Conservation (phyloP, 768 basidiomycete species). For the Fistulinella prunicolor region DNA sequence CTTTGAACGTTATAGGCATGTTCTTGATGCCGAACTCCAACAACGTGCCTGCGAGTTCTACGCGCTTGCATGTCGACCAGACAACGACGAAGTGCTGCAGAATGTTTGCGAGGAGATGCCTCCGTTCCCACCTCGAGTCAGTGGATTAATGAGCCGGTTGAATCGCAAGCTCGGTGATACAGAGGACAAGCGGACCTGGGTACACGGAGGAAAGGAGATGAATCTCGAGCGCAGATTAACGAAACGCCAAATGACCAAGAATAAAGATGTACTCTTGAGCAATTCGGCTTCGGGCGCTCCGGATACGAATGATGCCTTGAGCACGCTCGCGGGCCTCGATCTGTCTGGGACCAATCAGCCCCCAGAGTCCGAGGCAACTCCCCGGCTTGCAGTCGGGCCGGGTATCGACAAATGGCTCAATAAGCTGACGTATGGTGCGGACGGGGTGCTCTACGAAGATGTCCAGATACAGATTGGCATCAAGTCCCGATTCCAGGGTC, state of each 20-base stretch:
- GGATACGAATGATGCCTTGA: conserved; percentile 57
- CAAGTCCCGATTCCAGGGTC: conserved; percentile 95
- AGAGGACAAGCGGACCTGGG: conserved; percentile 95
- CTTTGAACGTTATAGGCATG: conserved; percentile 96
- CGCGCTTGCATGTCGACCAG: conserved; percentile 76
- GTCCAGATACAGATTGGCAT: conserved; percentile 92
- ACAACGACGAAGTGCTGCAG: conserved; percentile 90
- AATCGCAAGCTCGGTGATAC: conserved; percentile 89
- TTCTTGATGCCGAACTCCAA: conserved; percentile 94
- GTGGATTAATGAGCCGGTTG: conserved; percentile 80
- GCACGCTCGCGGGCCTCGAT: conserved; percentile 82
- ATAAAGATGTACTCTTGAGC: conserved; percentile 32
- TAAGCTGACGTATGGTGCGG: conserved; percentile 71
- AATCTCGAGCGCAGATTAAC: conserved; percentile 74
- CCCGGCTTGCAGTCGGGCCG: conserved; percentile 62
- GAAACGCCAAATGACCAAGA: conserved; percentile 47
- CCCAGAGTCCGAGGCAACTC: conserved; percentile 24
- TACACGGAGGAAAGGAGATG: conserved; percentile 91
- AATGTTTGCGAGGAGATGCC: conserved; percentile 99
- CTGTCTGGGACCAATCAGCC: conserved; percentile 37
- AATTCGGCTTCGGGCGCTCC: conserved; percentile 36
- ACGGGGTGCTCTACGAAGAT: conserved; percentile 95
- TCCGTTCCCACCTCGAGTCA: conserved; percentile 93
- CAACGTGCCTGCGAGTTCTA: conserved; percentile 99
- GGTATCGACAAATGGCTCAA: conserved; percentile 88